Conservation (phyloP, 306 rosid genomes). For the Glycine latifolia region DNA sequence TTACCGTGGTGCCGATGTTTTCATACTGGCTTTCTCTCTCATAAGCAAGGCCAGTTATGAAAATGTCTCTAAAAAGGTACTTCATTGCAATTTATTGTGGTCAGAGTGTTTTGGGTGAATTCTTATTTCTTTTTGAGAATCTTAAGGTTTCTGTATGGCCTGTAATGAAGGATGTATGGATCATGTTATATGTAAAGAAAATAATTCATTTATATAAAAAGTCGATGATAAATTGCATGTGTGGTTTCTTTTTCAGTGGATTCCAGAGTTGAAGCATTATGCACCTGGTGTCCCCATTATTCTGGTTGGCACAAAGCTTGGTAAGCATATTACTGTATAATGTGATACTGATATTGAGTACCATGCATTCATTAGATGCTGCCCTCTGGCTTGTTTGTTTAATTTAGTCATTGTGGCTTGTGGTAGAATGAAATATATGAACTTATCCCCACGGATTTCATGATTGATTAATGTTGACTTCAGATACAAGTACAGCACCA, state of each 20-base stretch:
- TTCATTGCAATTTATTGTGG: neutral
- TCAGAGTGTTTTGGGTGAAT: neutral
- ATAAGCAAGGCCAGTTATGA: conserved; percentile 78
- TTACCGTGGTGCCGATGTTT: conserved; percentile 79
- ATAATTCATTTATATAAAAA: neutral
- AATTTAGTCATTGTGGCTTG: neutral
- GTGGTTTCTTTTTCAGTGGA: conserved; percentile 82
- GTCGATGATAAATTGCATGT: neutral
- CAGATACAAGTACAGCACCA: conserved; percentile 3
- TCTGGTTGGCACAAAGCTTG: conserved; percentile 97
- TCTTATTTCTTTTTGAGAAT: conserved; percentile 21
- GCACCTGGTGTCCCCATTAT: conserved; percentile 99
- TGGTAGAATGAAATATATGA: conserved; percentile 31
- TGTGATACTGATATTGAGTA: conserved; percentile 33
- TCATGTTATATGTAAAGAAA: conserved; percentile 21
- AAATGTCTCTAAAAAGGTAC: conserved; percentile 76
- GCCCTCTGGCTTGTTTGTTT: neutral
- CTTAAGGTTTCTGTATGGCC: neutral
- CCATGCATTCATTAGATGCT: conserved; percentile 8
- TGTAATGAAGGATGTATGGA: conserved; percentile 1
- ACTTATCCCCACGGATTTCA: conserved; percentile 16
- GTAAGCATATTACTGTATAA: conserved; percentile 55
- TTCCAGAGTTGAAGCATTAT: conserved; percentile 99
- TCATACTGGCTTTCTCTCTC: conserved; percentile 74
- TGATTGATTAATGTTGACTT: conserved; percentile 27